Base-by-base conservation (phyloP, 805 yeast genomes). In the Metschnikowia continentalis region DNA sequence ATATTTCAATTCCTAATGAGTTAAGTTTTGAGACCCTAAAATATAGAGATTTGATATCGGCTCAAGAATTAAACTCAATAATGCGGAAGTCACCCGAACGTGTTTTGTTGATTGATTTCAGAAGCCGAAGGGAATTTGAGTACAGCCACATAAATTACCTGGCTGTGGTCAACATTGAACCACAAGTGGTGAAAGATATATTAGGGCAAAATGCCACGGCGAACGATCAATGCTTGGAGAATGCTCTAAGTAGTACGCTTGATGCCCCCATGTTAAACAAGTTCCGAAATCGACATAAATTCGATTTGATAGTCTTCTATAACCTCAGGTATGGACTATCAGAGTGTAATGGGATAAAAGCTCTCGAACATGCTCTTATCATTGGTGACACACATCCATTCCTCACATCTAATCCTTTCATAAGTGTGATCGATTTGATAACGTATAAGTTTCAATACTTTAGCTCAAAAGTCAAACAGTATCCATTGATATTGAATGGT, bases 141-240 rank as follows among this genome's bases (percentile, higher is more conserved):
- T 69, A 71, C 40, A 78, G 80, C 44, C 97, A 90, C 65, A 81
- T 91, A 20, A 70, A 77, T 11, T 69, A 81, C 23, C 67, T 71
- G 2, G 80, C 86, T 48, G 65, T 86, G 7, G 76, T 88, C 10
- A 88, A 91, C 62, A 77, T 91, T 17, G 96, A 89, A 48, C 97
- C 97, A 0, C 46, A 56, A 3, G 49, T 54, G 22, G 42, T 67
- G 1, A 48, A 47, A 20, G 45, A 57, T 30, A 46, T 71, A 6
- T 47, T 56, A n/a, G 53, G 54, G 14, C 50, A 50, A 17, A 67
- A 81, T 47, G 64, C 67, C 0, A 68, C 45, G 5, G 48, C 80
- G 61, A 72, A 79, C 0, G 88, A 87, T 58, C 67, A 64, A n/a
- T 92, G 86, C 49, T 68, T 91, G n/a, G 88, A 86, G 57, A 76